phyloP scores from a whole-genome alignment of 768 basidiomycete genomes.

The Cubamyces lactineus region DNA sequence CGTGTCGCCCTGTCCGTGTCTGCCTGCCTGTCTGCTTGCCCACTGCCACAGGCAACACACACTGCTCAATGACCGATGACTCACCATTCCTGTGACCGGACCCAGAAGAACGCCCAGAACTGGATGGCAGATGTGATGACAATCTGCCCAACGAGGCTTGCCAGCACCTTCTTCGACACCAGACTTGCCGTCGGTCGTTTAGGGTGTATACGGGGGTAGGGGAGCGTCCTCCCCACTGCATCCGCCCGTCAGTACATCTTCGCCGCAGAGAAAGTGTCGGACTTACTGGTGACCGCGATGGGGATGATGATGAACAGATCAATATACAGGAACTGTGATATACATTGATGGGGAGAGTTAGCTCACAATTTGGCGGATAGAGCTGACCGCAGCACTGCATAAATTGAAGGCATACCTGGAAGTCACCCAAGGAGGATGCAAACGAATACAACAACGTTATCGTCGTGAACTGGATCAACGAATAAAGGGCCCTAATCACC shows the following conservation, averaged over 20 bases:
- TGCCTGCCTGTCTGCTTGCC: not conserved
- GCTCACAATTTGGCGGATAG: not conserved
- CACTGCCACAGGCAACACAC: not conserved
- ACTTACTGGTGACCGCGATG: constrained; percentile 92
- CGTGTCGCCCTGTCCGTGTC: too few relatives aligned
- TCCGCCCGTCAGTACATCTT: constrained; percentile 10
- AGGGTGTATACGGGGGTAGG: constrained; percentile 82
- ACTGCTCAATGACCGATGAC: constrained; percentile 27
- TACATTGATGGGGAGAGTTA: constrained; percentile 20
- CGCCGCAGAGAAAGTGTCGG: not conserved
- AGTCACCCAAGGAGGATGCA: constrained; percentile 94
- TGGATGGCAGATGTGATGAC: constrained; percentile 82
- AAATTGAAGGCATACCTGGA: constrained; percentile 63
- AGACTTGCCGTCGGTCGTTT: constrained; percentile 95
- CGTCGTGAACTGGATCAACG: constrained; percentile 98
- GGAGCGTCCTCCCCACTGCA: constrained; percentile 92
- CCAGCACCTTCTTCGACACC: constrained; percentile 92
- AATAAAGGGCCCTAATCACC: constrained; percentile 86
- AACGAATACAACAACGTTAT: constrained; percentile 96
- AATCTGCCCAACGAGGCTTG: constrained; percentile 93
- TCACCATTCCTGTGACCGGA: constrained; percentile 83
- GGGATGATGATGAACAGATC: constrained; percentile 98
- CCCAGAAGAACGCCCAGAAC: constrained; percentile 89
- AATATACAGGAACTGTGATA: constrained; percentile 86
- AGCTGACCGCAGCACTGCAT: not conserved